These are phyloP conservation scores for Aethionema arabicum DNA, from an alignment of 345 rosid species.

Conservation along the genomic window DNA sequence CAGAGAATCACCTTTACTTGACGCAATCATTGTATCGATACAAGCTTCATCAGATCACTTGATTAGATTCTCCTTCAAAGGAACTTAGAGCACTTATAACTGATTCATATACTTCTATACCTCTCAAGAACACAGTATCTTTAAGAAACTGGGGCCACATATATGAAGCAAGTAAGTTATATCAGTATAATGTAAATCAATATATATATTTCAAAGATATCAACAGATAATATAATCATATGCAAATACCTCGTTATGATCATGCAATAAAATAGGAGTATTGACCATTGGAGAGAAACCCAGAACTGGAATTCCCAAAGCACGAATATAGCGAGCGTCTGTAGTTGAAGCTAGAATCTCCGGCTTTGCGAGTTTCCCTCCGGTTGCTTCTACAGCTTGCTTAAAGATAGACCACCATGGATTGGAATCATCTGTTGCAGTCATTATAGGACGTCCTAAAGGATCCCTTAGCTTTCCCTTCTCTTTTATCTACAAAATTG, in stretches of 20 bases:
- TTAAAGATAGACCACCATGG: conserved; percentile 90
- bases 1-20: neutral
- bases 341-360: conserved; percentile 91
- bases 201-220: neutral
- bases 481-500: conserved; percentile 43
- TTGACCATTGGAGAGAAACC: conserved; percentile 91
- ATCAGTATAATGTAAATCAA: conserved; percentile 7
- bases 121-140: conserved; percentile 67
- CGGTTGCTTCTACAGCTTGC: conserved; percentile 63
- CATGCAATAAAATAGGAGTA: conserved; percentile 82
- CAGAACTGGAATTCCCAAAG: conserved; percentile 66
- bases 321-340: conserved; percentile 67
- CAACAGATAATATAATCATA: neutral
- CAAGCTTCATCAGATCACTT: conserved; percentile 34
- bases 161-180: neutral
- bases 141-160: conserved; percentile 55
- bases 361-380: conserved; percentile 77
- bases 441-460: conserved; percentile 61
- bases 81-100: conserved; percentile 65
- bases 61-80: conserved; percentile 45
- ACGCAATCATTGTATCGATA: conserved; percentile 8
- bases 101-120: conserved; percentile 78
- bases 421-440: conserved; percentile 67
- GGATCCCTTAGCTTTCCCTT: conserved; percentile 61
- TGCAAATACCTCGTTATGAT: conserved; percentile 75